Conservation (phyloP, 176 grass and related monocot species). For the Microstegium vimineum region DNA sequence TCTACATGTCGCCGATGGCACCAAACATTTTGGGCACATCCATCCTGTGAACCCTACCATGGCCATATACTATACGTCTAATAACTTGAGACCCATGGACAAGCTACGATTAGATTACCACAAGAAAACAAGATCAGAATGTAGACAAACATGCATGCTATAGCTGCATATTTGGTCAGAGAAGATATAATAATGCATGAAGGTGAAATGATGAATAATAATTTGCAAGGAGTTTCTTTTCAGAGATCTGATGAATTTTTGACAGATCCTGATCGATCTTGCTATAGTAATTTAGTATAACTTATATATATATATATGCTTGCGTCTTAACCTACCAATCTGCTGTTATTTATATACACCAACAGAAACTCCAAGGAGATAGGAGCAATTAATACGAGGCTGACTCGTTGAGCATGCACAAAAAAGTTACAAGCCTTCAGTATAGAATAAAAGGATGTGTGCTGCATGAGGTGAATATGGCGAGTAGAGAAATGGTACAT, state of each 20-base stretch:
- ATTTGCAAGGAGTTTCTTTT: not conserved
- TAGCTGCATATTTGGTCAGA: not conserved
- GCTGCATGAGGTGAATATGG: not conserved
- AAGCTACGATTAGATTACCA: not conserved
- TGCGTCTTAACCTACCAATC: not conserved
- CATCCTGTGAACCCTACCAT: not conserved
- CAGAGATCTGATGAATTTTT: not conserved
- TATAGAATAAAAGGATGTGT: not conserved
- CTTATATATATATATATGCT: not conserved
- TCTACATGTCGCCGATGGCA: not conserved
- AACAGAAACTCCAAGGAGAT: not conserved
- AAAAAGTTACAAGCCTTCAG: conserved; percentile 17
- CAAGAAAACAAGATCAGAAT: not conserved
- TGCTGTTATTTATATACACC: not conserved
- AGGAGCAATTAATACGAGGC: not conserved
- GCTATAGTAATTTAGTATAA: not conserved
- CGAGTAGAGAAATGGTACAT: not conserved
- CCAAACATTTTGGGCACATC: conserved; percentile 22
- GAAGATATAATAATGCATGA: conserved; percentile 11
- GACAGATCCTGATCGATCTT: not conserved
- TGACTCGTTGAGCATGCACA: not conserved
- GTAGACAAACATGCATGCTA: conserved; percentile 7
- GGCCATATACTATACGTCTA: not conserved
- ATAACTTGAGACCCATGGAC: not conserved
- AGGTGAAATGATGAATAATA: not conserved